phyloP scores from a whole-genome alignment of 805 yeast genomes.

The Wickerhamomyces hampshirensis region DNA sequence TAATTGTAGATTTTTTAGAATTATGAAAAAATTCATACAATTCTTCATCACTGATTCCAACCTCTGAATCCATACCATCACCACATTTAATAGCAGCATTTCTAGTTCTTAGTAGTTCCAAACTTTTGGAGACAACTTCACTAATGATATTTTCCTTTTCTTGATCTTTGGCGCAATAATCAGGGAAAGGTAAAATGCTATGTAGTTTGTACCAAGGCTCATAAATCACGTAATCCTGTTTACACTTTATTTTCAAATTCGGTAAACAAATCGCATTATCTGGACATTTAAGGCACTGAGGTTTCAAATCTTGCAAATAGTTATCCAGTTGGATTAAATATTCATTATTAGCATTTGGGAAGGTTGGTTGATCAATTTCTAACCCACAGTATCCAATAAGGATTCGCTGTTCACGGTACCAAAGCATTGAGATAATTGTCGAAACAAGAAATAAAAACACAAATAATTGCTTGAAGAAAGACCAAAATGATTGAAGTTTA shows the following conservation, averaged over 20 bases:
- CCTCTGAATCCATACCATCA: constrained; percentile 39
- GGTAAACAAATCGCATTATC: constrained; percentile 71
- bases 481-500: constrained; percentile 1
- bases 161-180: constrained; percentile 70
- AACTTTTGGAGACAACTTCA: constrained; percentile 60
- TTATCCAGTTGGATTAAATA: constrained; percentile 36
- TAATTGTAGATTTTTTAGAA: constrained; percentile 27
- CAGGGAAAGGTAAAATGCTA: constrained; percentile 57
- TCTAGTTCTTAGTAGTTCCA: constrained; percentile 59
- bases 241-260: constrained; percentile 58
- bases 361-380: constrained; percentile 43
- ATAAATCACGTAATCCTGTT: constrained; percentile 52
- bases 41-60: constrained; percentile 47
- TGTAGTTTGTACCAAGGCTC: constrained; percentile 51
- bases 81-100: constrained; percentile 66
- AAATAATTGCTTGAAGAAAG: constrained; percentile 21
- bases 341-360: constrained; percentile 27
- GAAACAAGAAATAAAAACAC: constrained; percentile 34
- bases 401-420: constrained; percentile 62
- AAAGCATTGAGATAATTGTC: constrained; percentile 38
- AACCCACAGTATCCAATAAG: constrained; percentile 73
- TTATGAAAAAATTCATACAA: constrained; percentile 46
- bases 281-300: constrained; percentile 76
- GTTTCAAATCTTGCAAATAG: constrained; percentile 44
- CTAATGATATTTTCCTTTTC: constrained; percentile 62